Evolutionary conservation across 2,329 filamentous ascomycete genomes (phyloP).

Genomic region (Aspergillus amoenus): DNA sequence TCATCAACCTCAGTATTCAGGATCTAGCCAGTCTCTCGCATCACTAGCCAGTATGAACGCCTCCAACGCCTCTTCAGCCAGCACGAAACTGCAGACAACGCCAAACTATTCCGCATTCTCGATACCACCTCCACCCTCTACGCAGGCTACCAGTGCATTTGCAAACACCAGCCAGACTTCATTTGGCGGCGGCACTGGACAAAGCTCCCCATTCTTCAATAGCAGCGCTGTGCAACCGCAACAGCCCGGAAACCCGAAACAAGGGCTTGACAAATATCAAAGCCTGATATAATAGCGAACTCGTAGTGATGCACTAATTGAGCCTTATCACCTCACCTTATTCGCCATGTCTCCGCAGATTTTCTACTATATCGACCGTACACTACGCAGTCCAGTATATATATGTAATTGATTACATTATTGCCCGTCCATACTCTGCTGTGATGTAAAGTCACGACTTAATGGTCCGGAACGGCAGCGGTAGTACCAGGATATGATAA

Average conservation of each 20-base stretch:
- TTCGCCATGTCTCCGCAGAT: constrained; percentile 6
- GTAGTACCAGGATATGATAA: not conserved
- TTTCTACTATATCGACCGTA: not conserved
- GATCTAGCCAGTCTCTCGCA: constrained; percentile 21
- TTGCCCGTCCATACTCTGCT: constrained; percentile 7
- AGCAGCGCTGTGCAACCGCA: constrained; percentile 22
- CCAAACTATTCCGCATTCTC: constrained; percentile 39
- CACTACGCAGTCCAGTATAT: not conserved
- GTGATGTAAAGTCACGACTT: not conserved
- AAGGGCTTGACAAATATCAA: constrained; percentile 56
- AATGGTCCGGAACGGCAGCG: not conserved
- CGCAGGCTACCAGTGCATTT: constrained; percentile 17
- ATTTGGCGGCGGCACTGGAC: constrained; percentile 15
- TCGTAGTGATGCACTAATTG: constrained; percentile 1
- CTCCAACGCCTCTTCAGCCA: constrained; percentile 17
- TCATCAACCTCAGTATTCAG: constrained; percentile 16
- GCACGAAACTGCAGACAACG: constrained; percentile 18
- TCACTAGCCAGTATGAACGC: constrained; percentile 28
- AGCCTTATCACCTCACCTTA: constrained; percentile 2
- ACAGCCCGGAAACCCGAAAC: constrained; percentile 30
- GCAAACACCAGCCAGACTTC: constrained; percentile 20
- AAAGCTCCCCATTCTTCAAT: constrained; percentile 25
- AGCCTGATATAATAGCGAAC: constrained; percentile 48
- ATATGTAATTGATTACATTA: constrained; percentile 12
- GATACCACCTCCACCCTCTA: constrained; percentile 43